Evolutionary conservation across 129 eudicot genomes (phyloP).

Genomic region (Centaurea solstitialis): DNA sequence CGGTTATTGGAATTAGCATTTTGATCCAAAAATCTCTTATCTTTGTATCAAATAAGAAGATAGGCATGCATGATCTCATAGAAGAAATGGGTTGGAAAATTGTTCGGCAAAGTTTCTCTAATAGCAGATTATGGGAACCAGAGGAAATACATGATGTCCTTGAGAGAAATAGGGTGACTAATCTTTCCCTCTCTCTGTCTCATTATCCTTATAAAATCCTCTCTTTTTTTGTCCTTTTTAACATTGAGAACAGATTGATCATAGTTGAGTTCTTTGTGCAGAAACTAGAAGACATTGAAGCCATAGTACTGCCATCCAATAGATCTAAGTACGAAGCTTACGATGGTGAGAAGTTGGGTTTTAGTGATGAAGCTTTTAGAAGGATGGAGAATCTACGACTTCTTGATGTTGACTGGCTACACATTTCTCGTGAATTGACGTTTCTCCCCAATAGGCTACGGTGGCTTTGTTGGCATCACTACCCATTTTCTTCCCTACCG

Average conservation of each 20-base stretch:
- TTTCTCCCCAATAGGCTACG: background rate
- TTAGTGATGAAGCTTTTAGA: background rate
- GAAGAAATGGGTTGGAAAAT: background rate
- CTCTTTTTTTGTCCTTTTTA: background rate
- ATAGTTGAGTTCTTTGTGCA: background rate
- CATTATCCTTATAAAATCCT: background rate
- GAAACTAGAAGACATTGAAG: background rate
- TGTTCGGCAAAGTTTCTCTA: background rate
- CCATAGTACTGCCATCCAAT: background rate
- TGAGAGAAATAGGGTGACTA: background rate
- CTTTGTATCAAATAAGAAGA: background rate
- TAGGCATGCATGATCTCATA: background rate
- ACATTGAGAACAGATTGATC: background rate
- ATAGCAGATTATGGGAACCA: background rate
- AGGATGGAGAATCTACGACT: background rate
- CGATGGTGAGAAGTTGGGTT: background rate
- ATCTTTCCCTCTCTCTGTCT: background rate
- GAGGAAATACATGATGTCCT: background rate
- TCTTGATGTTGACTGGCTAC: background rate
- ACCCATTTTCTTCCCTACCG: background rate
- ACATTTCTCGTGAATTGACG: background rate
- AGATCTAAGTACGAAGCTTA: background rate
- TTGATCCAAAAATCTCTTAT: background rate
- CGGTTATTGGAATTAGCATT: background rate
- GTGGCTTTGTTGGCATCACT: background rate